Evolutionary conservation across 768 basidiomycete genomes (phyloP).

Genomic region (Holtermanniella nyarrowii): DNA sequence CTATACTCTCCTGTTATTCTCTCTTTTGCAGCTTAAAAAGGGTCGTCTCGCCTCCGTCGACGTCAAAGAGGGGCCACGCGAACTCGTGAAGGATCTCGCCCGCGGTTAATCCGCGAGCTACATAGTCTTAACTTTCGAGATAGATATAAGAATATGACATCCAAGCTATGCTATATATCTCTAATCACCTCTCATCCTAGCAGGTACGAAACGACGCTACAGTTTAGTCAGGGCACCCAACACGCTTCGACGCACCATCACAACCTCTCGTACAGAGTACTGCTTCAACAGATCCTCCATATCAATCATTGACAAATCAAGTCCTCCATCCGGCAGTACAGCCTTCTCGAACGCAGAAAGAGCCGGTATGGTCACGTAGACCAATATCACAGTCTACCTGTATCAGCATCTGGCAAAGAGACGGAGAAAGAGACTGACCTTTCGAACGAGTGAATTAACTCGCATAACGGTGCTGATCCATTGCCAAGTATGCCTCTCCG

Average conservation of each 20-base stretch:
- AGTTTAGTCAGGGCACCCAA: conserved; percentile 28
- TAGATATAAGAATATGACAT: no score
- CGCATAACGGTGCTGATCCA: conserved; percentile 96
- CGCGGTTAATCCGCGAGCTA: no score
- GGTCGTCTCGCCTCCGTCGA: no score
- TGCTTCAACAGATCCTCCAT: conserved; percentile 54
- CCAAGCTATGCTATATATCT: no score
- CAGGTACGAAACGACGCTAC: conserved; percentile 75
- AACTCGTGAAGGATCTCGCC: no score
- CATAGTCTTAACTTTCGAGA: no score
- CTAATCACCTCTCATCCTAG: conserved; percentile 61
- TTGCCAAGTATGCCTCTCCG: conserved; percentile 60
- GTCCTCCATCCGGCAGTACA: conserved; percentile 39
- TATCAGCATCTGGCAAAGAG: background rate
- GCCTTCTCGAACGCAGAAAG: conserved; percentile 26
- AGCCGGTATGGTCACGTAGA: conserved; percentile 88
- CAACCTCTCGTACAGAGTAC: conserved; percentile 74
- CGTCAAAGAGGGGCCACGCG: no score
- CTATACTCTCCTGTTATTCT: no score
- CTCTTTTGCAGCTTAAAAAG: no score
- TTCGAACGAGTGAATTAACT: conserved; percentile 92
- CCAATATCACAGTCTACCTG: conserved; percentile 69
- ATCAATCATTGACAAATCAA: conserved; percentile 37
- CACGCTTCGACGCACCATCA: conserved; percentile 16
- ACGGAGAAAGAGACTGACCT: conserved; percentile 48